A percentile compares a stretch with the other conserved stretches of the same genome.
These are phyloP conservation scores for Kernera saxatilis DNA, from an alignment of 345 rosid genomes.

Conservation along the genomic window DNA sequence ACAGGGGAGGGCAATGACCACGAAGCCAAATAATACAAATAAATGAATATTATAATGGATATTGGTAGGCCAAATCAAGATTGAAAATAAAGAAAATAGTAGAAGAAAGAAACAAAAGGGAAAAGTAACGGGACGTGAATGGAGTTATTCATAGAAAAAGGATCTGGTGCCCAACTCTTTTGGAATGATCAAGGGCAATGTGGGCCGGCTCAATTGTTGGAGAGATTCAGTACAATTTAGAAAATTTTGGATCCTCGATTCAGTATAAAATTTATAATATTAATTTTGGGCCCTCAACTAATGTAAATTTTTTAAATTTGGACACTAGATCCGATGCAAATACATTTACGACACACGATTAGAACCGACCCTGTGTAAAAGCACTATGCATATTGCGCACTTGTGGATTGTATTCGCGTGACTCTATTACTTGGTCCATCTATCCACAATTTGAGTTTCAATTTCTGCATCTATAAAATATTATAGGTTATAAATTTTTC, in stretches of 20 bases:
- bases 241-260: too few relatives aligned
- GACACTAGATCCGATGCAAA: too few relatives aligned
- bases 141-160: conserved; percentile 18
- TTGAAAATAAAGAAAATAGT: not conserved
- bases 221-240: too few relatives aligned
- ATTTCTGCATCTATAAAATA: not conserved
- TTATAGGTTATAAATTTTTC: not conserved
- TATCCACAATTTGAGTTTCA: not conserved
- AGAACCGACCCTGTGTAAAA: too few relatives aligned
- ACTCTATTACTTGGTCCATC: not conserved
- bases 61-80: conserved; percentile 22
- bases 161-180: conserved; percentile 24
- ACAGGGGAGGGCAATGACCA: conserved; percentile 1
- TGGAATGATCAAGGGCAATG: conserved; percentile 14
- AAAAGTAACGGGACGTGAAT: conserved; percentile 28
- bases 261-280: too few relatives aligned
- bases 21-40: conserved; percentile 19
- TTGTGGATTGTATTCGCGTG: conserved; percentile 9
- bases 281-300: too few relatives aligned
- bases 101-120: conserved; percentile 18
- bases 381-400: conserved; percentile 25
- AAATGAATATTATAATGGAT: conserved; percentile 4
- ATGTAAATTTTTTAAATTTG: too few relatives aligned
- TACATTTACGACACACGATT: too few relatives aligned
- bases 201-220: too few relatives aligned